Evolutionary conservation across 1,284 basidiomycete genomes (phyloP).

Genomic region (Bondarzewia mesenterica): DNA sequence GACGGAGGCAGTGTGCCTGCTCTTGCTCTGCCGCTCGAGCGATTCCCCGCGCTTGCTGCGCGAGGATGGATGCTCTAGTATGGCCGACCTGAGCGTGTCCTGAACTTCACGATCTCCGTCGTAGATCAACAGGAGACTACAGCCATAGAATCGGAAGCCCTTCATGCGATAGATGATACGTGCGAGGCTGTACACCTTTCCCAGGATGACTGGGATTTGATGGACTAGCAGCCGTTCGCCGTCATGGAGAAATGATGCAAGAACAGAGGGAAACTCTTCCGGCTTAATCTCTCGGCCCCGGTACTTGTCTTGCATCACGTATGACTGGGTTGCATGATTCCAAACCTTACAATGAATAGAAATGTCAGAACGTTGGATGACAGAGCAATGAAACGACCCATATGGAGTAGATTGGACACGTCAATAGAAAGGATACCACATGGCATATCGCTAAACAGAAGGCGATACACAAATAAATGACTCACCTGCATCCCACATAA

Average conservation of each 20-base stretch:
- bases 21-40: slow-evolving; percentile 46
- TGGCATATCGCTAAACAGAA: background rate
- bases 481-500: slow-evolving; percentile 99
- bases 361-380: slow-evolving; percentile 1
- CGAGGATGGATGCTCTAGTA: slow-evolving; percentile 59
- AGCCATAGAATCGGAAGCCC: slow-evolving; percentile 97
- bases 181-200: slow-evolving; percentile 92
- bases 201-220: slow-evolving; percentile 87
- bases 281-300: slow-evolving; percentile 85
- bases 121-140: slow-evolving; percentile 94
- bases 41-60: slow-evolving; percentile 74
- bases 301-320: slow-evolving; percentile 96
- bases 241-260: slow-evolving; percentile 81
- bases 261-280: slow-evolving; percentile 77
- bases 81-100: slow-evolving; percentile 54
- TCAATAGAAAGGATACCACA: background rate
- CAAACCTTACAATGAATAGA: slow-evolving; percentile 59
- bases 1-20: slow-evolving; percentile 22
- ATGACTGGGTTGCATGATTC: slow-evolving; percentile 77
- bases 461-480: slow-evolving; percentile 5
- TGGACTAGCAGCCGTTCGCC: slow-evolving; percentile 80
- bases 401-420: background rate
- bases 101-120: slow-evolving; percentile 91
- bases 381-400: slow-evolving; percentile 6
- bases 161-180: slow-evolving; percentile 82